Evolutionary conservation across 495 filamentous ascomycete species (phyloP).

Genomic region (Staphylotrichum longicolle): DNA sequence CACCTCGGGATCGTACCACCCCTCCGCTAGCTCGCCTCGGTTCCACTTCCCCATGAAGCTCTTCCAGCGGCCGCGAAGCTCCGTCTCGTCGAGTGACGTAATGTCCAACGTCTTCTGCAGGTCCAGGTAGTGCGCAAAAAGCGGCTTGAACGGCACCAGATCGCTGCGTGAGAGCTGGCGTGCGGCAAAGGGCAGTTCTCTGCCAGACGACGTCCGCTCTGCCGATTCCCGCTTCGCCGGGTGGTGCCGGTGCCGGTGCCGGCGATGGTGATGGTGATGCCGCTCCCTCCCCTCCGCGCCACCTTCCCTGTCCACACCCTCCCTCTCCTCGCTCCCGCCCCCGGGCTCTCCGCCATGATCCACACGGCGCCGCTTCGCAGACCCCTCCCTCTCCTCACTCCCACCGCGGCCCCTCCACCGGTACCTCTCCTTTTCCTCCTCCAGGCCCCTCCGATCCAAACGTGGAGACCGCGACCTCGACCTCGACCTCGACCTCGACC

Average conservation of each 20-base stretch:
- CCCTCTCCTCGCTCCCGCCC: not conserved
- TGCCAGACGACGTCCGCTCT: conserved; percentile 3
- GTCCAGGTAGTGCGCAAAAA: conserved; percentile 86
- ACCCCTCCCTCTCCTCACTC: not conserved
- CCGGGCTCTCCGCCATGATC: not conserved
- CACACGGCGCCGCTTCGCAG: conserved; percentile 1
- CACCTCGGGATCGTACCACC: conserved; percentile 83
- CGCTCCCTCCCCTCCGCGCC: not conserved
- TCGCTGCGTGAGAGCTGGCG: conserved; percentile 64
- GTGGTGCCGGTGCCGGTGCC: conserved; percentile 23
- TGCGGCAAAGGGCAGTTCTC: conserved; percentile 63
- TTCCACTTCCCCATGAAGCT: conserved; percentile 94
- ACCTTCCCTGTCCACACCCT: not conserved
- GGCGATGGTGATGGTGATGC: conserved; percentile 22
- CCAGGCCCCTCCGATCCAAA: not conserved
- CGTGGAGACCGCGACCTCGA: conserved; percentile 15
- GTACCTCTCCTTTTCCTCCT: not conserved
- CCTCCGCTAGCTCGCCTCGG: conserved; percentile 82
- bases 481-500: conserved; percentile 4
- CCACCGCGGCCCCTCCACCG: conserved; percentile 10
- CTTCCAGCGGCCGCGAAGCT: conserved; percentile 85
- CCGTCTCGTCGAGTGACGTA: conserved; percentile 61
- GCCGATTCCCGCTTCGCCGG: conserved; percentile 7
- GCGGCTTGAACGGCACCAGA: conserved; percentile 57
- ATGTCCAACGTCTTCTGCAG: conserved; percentile 77